Base-by-base conservation (phyloP, 352 stramenopile species). In the Globisporangium spinosum region DNA sequence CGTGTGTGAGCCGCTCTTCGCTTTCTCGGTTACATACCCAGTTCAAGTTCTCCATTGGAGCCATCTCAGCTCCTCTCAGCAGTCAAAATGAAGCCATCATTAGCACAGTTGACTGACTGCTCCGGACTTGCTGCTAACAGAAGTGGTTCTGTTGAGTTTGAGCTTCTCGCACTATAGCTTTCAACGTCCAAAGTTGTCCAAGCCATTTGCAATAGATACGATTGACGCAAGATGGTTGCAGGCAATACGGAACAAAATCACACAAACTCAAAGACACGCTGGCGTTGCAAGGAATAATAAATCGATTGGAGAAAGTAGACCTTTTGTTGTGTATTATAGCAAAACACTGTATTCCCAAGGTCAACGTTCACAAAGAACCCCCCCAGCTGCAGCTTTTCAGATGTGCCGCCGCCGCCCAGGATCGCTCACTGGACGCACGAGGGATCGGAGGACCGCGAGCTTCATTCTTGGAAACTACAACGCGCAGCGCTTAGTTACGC, bases 401-500 rank as follows among this genome's bases (percentile, higher is more conserved):
- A 34, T 61, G 55, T 61, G 55, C 55, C 55, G 55, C 55, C 55
- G 17, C 55, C 43, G 2, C 15, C 6, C 17, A 51, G 38, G 38
- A 45, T 45, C 38, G 12, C 38, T 22, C 43, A 51, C 17, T 51
- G 34, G 54, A 27, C 54, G 29, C 29, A 58, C 34, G 53, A 40
- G 55, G 17, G 55, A 51, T 61, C 29, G 29, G 55, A 61, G 55
- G 29, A 32, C 54, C 54, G 55, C 17, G 55, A 61, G 55, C 55
- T 61, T 61, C 27, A 34, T 43, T 61, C 55, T 45, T 61, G 17
- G 55, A 43, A 43, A 61, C 27, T 15, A 15, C 27, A 47, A 67
- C 43, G 43, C 51, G 20, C 27, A 53, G 71, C 74, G 69, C 74
- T 77, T 93, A 93, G 56, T 75, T 66, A 67, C 79, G 79, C 82